Base-by-base conservation (phyloP, 106 monocot species). In the Gastrodia elata region DNA sequence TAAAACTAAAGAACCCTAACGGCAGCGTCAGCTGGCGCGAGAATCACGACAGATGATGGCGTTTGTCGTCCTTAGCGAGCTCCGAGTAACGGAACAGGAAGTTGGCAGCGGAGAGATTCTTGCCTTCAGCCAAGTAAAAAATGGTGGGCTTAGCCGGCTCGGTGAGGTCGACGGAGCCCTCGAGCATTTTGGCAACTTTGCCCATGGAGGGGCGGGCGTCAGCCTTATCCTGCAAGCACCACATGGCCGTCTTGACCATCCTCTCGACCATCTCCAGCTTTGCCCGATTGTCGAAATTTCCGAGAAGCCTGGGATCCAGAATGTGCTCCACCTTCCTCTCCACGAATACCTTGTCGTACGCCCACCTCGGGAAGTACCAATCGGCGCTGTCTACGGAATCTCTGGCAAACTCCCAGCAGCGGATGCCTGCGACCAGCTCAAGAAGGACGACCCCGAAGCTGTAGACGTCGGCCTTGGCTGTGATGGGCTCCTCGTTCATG, bases 111-210 rank as follows among this genome's bases (percentile, higher is more conserved):
- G n/a, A n/a, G n/a, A 44, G 16, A 8, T 57, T 57, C 57, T 4
- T 9, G 3, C 57, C 57, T 8, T 25, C 57, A 34, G 32, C 65
- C 33, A 35, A 65, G 35, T 82, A 90, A 82, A 91, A 87, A 40
- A 91, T 82, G 22, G 75, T 76, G 14, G 89, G 89, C 58, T 83
- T 89, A 5, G 68, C 78, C 8, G 90, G 90, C 64, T 83, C 81
- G 0, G 85, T 90, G 28, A 94, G 85, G 77, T 94, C 93, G 58
- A 90, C 85, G 1, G 85, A 71, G 4, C 90, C 90, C 34, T 94
- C 93, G n/a, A 94, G 82, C 93, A 94, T 94, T 80, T 94, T 94
- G 22, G 87, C 78, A 39, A 94, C 93, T 72, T 90, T 94, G 38
- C 93, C 93, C 93, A 94, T 94, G 10, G 93, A 85, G 13, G 90